Conservation (phyloP, 1,139 yeast species). For the Hansenula anomala region DNA sequence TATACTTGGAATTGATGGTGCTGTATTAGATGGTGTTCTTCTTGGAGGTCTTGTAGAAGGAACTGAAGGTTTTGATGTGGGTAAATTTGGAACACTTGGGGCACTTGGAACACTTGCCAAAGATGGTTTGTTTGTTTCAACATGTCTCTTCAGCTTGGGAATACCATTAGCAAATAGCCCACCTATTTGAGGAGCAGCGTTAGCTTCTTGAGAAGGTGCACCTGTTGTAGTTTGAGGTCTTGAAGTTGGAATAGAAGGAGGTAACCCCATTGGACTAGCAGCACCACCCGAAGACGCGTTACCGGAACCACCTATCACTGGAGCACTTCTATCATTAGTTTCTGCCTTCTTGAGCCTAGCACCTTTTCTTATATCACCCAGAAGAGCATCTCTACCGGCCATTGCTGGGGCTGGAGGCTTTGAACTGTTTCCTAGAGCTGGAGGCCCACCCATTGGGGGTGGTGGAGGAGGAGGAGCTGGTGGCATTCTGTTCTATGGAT, state of each 20-base stretch:
- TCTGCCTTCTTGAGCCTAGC: slow-evolving; percentile 66
- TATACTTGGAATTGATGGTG: neutral
- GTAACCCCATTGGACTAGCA: slow-evolving; percentile 17
- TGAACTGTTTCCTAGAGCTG: slow-evolving; percentile 8
- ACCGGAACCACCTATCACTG: slow-evolving; percentile 32
- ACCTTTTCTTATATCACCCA: slow-evolving; percentile 87
- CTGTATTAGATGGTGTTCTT: neutral
- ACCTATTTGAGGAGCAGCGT: slow-evolving; percentile 48
- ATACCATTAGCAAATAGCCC: slow-evolving; percentile 84
- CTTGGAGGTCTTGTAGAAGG: neutral
- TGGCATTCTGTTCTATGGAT: slow-evolving; percentile 2
- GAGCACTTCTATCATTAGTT: slow-evolving; percentile 66
- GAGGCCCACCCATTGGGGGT: slow-evolving; percentile 24
- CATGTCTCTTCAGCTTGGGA: slow-evolving; percentile 66
- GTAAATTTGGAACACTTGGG: slow-evolving; percentile 1
- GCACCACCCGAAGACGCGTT: slow-evolving; percentile 7
- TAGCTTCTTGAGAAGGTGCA: slow-evolving; percentile 14
- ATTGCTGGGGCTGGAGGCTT: slow-evolving; percentile 16
- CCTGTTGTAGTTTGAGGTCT: slow-evolving; percentile 1
- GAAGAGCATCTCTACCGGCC: slow-evolving; percentile 68
- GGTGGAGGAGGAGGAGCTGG: slow-evolving; percentile 43
- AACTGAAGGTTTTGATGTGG: neutral
- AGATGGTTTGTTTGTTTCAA: slow-evolving; percentile 38
- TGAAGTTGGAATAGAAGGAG: slow-evolving; percentile 8
- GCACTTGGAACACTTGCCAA: slow-evolving; percentile 11